phyloP scores from a whole-genome alignment of 2,329 filamentous ascomycete genomes.

The Xenoacremonium recifei region DNA sequence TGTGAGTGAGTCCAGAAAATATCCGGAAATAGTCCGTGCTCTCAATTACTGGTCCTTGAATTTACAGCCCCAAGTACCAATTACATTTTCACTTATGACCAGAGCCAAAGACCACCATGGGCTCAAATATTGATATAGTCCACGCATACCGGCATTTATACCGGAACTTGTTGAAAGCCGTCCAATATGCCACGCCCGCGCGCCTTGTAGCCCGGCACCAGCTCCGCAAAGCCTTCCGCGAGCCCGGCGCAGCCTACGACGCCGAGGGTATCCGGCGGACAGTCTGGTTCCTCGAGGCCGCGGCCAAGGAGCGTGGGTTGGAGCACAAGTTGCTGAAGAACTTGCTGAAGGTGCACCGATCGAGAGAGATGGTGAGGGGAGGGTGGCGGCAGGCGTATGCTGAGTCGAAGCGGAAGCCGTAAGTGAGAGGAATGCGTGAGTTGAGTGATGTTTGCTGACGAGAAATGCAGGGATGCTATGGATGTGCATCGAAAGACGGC shows the following conservation, averaged over 20 bases:
- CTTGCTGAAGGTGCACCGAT: conserved; percentile 43
- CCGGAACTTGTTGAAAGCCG: conserved; percentile 63
- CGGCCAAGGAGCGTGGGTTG: conserved; percentile 60
- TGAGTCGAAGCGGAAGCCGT: conserved; percentile 5
- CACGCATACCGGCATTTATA: conserved; percentile 71
- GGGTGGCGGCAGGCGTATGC: conserved; percentile 17
- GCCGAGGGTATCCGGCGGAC: conserved; percentile 59
- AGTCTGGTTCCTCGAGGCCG: conserved; percentile 66
- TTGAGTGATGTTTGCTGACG: conserved; percentile 5
- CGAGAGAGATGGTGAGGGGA: conserved; percentile 9
- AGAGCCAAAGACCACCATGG: conserved; percentile 14
- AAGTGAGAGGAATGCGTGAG: conserved; percentile 23
- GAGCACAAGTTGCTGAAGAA: conserved; percentile 75
- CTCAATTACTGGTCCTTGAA: too few species aligned
- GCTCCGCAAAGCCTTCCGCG: conserved; percentile 59
- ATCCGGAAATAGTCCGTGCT: background rate
- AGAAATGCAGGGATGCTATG: conserved; percentile 15
- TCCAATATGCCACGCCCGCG: conserved; percentile 69
- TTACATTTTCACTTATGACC: conserved; percentile 1
- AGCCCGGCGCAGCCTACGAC: conserved; percentile 45
- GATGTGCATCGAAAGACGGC: conserved; percentile 27
- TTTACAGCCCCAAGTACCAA: background rate
- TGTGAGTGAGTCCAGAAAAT: too few species aligned
- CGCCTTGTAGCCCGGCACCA: conserved; percentile 61
- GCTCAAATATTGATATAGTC: conserved; percentile 43